Evolutionary conservation across 2,329 filamentous ascomycete species (phyloP).

Genomic region (Stachybotrys echinatus): DNA sequence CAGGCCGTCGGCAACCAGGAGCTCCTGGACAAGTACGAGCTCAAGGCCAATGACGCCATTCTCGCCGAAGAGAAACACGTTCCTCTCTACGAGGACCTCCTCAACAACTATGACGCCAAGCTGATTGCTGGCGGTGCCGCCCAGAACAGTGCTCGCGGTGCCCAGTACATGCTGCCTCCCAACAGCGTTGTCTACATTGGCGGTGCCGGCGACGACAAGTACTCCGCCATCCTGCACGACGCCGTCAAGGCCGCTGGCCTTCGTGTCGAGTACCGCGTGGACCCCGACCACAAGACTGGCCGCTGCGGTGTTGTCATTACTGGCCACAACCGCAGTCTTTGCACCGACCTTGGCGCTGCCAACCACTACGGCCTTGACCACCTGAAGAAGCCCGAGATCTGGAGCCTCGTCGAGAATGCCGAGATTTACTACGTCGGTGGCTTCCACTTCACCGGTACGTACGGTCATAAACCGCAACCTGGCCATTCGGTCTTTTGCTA

Average conservation of each 20-base stretch:
- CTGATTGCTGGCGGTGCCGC: conserved; percentile 94
- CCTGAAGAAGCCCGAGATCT: conserved; percentile 85
- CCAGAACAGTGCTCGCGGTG: conserved; percentile 94
- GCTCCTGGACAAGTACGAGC: conserved; percentile 83
- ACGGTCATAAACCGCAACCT: neutral
- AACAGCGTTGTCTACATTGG: conserved; percentile 92
- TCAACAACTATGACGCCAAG: conserved; percentile 88
- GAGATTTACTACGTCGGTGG: conserved; percentile 90
- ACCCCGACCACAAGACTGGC: conserved; percentile 77
- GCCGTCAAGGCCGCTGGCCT: conserved; percentile 85
- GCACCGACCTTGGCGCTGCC: conserved; percentile 90
- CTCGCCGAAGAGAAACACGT: conserved; percentile 90
- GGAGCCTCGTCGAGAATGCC: conserved; percentile 84
- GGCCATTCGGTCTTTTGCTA: neutral
- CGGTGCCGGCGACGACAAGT: conserved; percentile 93
- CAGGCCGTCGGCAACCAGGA: conserved; percentile 78
- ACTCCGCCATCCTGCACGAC: conserved; percentile 80
- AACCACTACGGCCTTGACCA: conserved; percentile 97
- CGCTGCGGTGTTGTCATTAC: conserved; percentile 97
- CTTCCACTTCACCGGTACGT: conserved; percentile 78
- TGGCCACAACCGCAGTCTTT: conserved; percentile 89
- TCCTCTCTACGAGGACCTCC: conserved; percentile 85
- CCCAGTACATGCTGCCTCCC: conserved; percentile 87
- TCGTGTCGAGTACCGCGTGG: conserved; percentile 90
- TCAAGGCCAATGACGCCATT: conserved; percentile 97